These are phyloP conservation scores for Arthrobotrys entomopaga DNA, from an alignment of 2,329 filamentous ascomycete species.

Conservation along the genomic window DNA sequence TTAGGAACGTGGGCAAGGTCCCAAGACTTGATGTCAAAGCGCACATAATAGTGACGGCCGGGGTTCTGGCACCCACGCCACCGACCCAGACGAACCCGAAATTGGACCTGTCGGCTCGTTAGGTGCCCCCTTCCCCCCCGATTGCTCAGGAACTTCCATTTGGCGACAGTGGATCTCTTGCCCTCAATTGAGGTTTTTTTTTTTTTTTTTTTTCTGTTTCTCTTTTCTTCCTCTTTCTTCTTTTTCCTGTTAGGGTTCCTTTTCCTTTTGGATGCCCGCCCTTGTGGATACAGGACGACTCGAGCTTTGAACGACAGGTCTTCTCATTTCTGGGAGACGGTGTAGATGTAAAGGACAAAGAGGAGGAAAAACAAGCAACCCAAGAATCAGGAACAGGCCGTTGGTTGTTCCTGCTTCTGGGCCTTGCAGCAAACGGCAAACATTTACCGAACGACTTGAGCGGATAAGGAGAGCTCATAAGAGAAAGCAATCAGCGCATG, in stretches of 20 bases:
- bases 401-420: slow-evolving; percentile 45
- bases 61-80: slow-evolving; percentile 43
- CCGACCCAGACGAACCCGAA: slow-evolving; percentile 44
- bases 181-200: slow-evolving; percentile 13
- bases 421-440: slow-evolving; percentile 50
- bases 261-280: neutral
- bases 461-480: slow-evolving; percentile 5
- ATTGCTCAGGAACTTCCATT: slow-evolving; percentile 22
- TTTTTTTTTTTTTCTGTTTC: slow-evolving; percentile 9
- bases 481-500: slow-evolving; percentile 19
- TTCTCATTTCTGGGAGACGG: slow-evolving; percentile 36
- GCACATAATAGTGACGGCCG: slow-evolving; percentile 25
- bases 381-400: slow-evolving; percentile 25
- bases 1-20: slow-evolving; percentile 8
- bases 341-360: slow-evolving; percentile 33
- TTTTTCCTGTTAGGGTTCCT: neutral
- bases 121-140: slow-evolving; percentile 9
- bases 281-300: slow-evolving; percentile 34
- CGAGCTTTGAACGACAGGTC: slow-evolving; percentile 55
- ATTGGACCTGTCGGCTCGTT: slow-evolving; percentile 26
- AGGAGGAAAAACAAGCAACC: slow-evolving; percentile 48
- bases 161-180: slow-evolving; percentile 7
- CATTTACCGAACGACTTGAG: slow-evolving; percentile 17
- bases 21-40: slow-evolving; percentile 47
- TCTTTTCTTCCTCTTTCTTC: slow-evolving; percentile 15